These are phyloP conservation scores for Geranium incanum DNA, from an alignment of 441 rosid genomes.

Conservation along the genomic window DNA sequence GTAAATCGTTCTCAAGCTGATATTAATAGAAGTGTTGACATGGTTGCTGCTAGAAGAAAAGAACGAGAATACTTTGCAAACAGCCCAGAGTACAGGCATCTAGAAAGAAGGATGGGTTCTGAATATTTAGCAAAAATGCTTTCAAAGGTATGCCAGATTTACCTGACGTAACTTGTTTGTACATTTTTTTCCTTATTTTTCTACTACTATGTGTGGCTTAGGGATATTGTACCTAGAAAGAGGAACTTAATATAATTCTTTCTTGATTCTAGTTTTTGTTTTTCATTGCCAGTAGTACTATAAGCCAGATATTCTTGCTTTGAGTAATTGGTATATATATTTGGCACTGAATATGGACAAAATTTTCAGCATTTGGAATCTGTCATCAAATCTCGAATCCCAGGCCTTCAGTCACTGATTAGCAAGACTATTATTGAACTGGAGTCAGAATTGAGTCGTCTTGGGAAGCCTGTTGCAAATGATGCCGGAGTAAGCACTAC, in stretches of 20 bases:
- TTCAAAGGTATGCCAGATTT: constrained; percentile 49
- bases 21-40: constrained; percentile 89
- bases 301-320: background rate
- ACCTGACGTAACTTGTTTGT: constrained; percentile 3
- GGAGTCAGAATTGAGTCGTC: constrained; percentile 75
- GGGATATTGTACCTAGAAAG: background rate
- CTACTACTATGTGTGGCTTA: background rate
- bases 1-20: constrained; percentile 99
- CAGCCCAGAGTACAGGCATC: constrained; percentile 94
- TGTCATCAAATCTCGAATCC: constrained; percentile 90
- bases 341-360: constrained; percentile 14
- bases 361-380: constrained; percentile 80
- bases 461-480: constrained; percentile 83
- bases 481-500: constrained; percentile 73
- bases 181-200: background rate
- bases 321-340: constrained; percentile 5
- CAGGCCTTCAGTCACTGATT: constrained; percentile 81
- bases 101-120: constrained; percentile 88
- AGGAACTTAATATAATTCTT: background rate
- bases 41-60: constrained; percentile 83
- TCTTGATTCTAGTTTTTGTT: background rate
- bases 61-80: constrained; percentile 92
- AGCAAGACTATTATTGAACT: constrained; percentile 70
- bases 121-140: constrained; percentile 92
- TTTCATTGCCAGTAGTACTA: background rate